Evolutionary conservation across 352 stramenopile genomes (phyloP), one percentile per base, ranked within the genome.

Genomic region (Phytophthora pistaciae): DNA sequence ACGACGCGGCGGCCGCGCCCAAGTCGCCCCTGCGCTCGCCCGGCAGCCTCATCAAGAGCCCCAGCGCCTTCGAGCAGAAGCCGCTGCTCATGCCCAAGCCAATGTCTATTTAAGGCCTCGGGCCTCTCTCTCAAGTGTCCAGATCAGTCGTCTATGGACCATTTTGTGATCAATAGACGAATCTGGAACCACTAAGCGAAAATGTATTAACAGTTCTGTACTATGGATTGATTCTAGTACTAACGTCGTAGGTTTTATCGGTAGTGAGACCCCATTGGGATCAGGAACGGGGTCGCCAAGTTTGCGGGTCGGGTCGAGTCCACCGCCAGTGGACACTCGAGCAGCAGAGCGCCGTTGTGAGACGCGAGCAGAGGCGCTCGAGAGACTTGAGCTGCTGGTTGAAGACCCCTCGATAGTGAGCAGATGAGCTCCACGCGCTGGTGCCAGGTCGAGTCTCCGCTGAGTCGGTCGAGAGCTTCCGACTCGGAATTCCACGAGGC

Each of bases 41-140:
- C 48, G 53, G n/a, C 38, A 66, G 56, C 61, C 42, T 66, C 18
- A 61, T 82, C 36, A 82, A 82, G 56, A 91, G 83, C 61, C 83
- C 83, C 27, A 74, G 83, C 61, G 66, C 67, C 21, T 81, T 75
- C 46, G 83, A 87, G 57, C 83, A 91, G 70, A 91, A 91, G 67
- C 77, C 83, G 29, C 79, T 91, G 48, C 53, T 70, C 13, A 91
- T 90, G 84, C 84, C 84, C 62, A 91, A 91, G 70, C 82, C 82
- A 50, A 88, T 91, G 79, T 75, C 64, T 57, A 87, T 89, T 71
- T 90, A 85, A 75, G 36, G n/a, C 27, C n/a, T 7, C 38, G 31
- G 46, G 14, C 53, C 6, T 9, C 29, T 33, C 29, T 9, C 29
- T 33, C 29, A 3, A 33, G 8, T 9, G 29, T 33, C 29, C 50